phyloP scores from a whole-genome alignment of 108 stramenopile genomes.

The Fragilariopsis cylindrus region DNA sequence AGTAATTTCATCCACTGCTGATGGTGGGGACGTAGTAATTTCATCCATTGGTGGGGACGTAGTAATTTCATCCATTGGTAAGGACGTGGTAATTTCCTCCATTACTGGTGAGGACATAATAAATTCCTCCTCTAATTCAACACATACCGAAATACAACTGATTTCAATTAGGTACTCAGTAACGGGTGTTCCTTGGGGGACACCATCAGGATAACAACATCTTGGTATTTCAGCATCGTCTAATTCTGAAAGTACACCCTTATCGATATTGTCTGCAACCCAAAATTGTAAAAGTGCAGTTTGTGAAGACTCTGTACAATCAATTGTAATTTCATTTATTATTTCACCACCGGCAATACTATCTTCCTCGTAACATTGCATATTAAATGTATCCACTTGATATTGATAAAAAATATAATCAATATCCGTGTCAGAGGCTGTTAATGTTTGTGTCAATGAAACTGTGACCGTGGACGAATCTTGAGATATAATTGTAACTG shows the following conservation, averaged over 20 bases:
- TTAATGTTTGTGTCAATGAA: neutral
- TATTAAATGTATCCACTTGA: neutral
- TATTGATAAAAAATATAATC: slow-evolving; percentile 10
- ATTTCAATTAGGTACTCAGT: slow-evolving; percentile 7
- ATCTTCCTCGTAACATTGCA: slow-evolving; percentile 7
- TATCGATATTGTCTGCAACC: neutral
- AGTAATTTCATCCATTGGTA: no score
- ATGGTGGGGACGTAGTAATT: no score
- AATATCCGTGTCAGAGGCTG: neutral
- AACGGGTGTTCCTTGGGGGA: neutral
- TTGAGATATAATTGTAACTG: neutral
- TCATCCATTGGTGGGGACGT: no score
- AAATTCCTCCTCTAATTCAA: neutral
- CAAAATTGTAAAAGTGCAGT: neutral
- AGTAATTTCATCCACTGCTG: no score
- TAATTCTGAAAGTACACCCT: neutral
- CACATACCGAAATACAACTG: neutral
- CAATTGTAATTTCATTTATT: neutral
- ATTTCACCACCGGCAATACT: neutral
- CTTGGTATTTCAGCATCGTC: neutral
- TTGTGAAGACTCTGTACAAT: neutral
- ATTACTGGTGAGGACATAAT: no score
- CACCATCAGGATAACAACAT: neutral
- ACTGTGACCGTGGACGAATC: neutral
- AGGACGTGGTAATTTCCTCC: no score